phyloP scores from a whole-genome alignment of 495 filamentous ascomycete genomes.

The Astrocystis sublimbata region DNA sequence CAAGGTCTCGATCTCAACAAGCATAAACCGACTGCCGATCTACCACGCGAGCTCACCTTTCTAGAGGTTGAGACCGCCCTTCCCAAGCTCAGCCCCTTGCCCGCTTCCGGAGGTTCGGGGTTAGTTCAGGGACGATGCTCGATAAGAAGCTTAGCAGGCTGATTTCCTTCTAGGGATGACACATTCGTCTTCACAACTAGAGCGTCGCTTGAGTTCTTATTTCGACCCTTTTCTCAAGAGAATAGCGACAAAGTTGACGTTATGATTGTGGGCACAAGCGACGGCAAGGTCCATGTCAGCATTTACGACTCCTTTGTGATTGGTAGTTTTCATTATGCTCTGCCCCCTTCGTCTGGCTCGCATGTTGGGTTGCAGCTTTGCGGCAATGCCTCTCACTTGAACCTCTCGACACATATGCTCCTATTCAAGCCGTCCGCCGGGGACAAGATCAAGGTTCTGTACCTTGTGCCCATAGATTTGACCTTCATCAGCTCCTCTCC shows the following conservation, averaged over 20 bases:
- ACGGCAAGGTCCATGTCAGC: slow-evolving; percentile 77
- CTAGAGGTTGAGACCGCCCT: slow-evolving; percentile 78
- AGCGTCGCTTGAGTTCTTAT: slow-evolving; percentile 68
- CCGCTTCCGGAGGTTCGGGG: slow-evolving; percentile 58
- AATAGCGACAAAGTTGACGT: slow-evolving; percentile 77
- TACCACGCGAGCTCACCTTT: slow-evolving; percentile 76
- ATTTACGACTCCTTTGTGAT: slow-evolving; percentile 91
- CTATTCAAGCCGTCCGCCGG: slow-evolving; percentile 48
- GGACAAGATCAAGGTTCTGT: slow-evolving; percentile 40
- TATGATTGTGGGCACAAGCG: slow-evolving; percentile 73
- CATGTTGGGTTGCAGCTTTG: slow-evolving; percentile 42
- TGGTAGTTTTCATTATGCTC: slow-evolving; percentile 59
- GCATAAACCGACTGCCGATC: slow-evolving; percentile 48
- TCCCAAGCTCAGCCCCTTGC: slow-evolving; percentile 74
- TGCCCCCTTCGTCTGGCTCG: slow-evolving; percentile 24
- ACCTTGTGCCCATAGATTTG: slow-evolving; percentile 77
- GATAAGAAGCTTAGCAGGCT: background rate
- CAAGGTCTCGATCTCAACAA: slow-evolving; percentile 33
- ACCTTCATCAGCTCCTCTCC: slow-evolving; percentile 79
- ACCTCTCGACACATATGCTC: slow-evolving; percentile 75
- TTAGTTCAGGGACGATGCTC: slow-evolving; percentile 34
- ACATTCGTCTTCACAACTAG: slow-evolving; percentile 66
- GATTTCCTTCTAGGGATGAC: slow-evolving; percentile 55
- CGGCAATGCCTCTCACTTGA: slow-evolving; percentile 69
- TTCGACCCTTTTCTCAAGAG: slow-evolving; percentile 60